Evolutionary conservation across 2,329 filamentous ascomycete species (phyloP).

Genomic region (Microcyclospora pomicola): DNA sequence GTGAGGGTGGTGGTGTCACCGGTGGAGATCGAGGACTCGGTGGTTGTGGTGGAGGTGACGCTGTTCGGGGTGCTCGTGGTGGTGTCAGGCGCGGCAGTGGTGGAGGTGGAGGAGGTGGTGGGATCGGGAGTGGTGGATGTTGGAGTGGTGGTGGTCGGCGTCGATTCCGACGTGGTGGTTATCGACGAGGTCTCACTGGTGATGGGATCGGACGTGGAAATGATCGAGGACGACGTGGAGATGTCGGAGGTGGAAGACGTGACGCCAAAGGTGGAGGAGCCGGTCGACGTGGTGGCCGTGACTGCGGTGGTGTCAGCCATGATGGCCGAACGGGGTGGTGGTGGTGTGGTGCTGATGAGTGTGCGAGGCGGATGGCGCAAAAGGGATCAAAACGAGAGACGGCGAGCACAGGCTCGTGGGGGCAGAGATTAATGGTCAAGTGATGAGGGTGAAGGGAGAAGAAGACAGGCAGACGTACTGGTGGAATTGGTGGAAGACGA

Average conservation of each 20-base stretch:
- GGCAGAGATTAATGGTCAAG: background rate
- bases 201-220: background rate
- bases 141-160: background rate
- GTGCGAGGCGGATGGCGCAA: background rate
- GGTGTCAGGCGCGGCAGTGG: conserved; percentile 2
- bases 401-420: background rate
- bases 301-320: background rate
- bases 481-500: conserved; percentile 2
- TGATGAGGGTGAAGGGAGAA: background rate
- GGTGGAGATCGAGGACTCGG: background rate
- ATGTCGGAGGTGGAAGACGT: background rate
- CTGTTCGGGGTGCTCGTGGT: background rate
- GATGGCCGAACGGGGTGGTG: background rate
- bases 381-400: background rate
- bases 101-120: conserved; percentile 4
- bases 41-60: conserved; percentile 1
- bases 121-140: conserved; percentile 2
- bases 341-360: background rate
- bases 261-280: background rate
- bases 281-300: background rate
- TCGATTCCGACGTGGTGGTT: background rate
- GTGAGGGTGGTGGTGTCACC: conserved; percentile 2
- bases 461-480: conserved; percentile 1
- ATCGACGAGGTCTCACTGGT: background rate
- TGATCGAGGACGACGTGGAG: background rate